Base-by-base conservation (phyloP, 305 asterid species). In the Andrographis paniculata region DNA sequence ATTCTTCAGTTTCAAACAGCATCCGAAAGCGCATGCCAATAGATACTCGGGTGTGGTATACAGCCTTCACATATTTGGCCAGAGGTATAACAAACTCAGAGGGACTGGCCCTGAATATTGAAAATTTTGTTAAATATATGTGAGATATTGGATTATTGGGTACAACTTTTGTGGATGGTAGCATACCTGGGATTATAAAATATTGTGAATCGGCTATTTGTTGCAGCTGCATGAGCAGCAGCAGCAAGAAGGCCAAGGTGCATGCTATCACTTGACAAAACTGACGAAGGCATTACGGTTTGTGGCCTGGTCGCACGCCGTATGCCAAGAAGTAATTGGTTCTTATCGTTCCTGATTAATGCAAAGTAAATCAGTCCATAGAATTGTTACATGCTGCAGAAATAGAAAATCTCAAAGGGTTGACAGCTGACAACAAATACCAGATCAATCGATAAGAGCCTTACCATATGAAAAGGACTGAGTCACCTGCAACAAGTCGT, bases 211-310 rank as follows among this genome's bases (percentile, higher is more conserved):
- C 88, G 86, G 63, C 89, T 80, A 44, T 74, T 68, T 17, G 87
- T 84, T 17, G 89, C 66, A 35, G 93, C 82, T 43, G 95, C 95
- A 63, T 84, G 95, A 36, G 93, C 93, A 38, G 95, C 95, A 50
- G 95, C 93, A 51, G 95, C 95, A 51, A 84, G 86, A 59, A 84
- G 82, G 18, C 95, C 95, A 13, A 84, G 62, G 65, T 84, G 95
- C 95, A 84, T 84, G 53, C 95, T 80, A 48, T 84, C 95, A 60
- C 93, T 74, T 4, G 95, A 84, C 51, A 84, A 53, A 64, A 84
- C 93, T 5, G 95, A 78, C 4, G 93, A 84, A n/a, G 95, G 95
- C 93, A 84, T 73, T 40, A 76, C 71, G 0, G 93, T 71, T 69
- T 80, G 95, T 37, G 84, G 75, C 36, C 95, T 75, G 61, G 65